Evolutionary conservation across 202 grass and related monocot species (phyloP).

Genomic region (Zizania palustris): DNA sequence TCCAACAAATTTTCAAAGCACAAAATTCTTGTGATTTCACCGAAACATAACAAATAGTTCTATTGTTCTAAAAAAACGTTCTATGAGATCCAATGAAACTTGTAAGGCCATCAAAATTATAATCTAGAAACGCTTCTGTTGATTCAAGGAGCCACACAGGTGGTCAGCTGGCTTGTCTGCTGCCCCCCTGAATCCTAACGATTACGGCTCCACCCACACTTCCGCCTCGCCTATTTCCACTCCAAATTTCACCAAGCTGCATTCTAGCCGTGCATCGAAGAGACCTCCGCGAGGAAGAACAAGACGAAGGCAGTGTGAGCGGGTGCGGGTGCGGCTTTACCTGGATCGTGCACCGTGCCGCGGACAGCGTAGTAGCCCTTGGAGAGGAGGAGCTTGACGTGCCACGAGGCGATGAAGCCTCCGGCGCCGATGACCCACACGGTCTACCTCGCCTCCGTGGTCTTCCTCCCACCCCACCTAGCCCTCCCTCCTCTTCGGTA

Average conservation of each 20-base stretch:
- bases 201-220: not conserved
- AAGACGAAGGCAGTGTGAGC: not conserved
- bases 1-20: not conserved
- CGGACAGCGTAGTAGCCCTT: constrained; percentile 43
- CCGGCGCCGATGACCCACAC: constrained; percentile 64
- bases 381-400: constrained; percentile 67
- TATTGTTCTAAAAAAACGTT: not conserved
- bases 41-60: not conserved
- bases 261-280: not conserved
- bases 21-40: not conserved
- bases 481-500: too few relatives aligned
- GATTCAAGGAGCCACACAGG: too few relatives aligned
- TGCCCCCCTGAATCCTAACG: not conserved
- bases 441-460: constrained; percentile 7
- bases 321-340: constrained; percentile 6
- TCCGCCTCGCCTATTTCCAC: not conserved
- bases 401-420: constrained; percentile 56
- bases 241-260: not conserved
- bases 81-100: not conserved
- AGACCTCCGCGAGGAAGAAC: not conserved
- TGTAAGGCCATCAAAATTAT: not conserved
- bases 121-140: too few relatives aligned
- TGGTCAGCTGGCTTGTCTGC: too few relatives aligned
- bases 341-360: constrained; percentile 53
- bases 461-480: not conserved